A percentile compares a stretch with the other conserved stretches of the same genome.
phyloP scores from a whole-genome alignment of 768 basidiomycete genomes.

The Podaxis sp. region DNA sequence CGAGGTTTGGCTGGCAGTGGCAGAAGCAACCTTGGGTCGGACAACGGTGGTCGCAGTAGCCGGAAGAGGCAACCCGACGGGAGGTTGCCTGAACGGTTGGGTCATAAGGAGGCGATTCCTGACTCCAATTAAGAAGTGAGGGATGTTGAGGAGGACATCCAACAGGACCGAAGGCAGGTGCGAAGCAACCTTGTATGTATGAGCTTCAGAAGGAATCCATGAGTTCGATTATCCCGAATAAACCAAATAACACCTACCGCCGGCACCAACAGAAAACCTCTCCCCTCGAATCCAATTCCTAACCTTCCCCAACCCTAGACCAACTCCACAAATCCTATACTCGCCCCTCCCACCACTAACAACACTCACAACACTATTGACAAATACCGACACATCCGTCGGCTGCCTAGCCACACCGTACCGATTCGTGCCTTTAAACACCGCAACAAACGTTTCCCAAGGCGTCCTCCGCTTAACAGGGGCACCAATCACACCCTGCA shows the following conservation, averaged over 20 bases:
- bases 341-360: conserved; percentile 56
- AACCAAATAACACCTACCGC: conserved; percentile 48
- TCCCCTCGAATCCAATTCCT: conserved; percentile 64
- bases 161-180: conserved; percentile 64
- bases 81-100: conserved; percentile 41
- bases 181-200: conserved; percentile 69
- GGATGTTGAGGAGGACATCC: conserved; percentile 64
- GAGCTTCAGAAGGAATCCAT: conserved; percentile 39
- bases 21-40: conserved; percentile 11
- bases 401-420: conserved; percentile 50
- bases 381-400: conserved; percentile 55
- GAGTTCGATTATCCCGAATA: conserved; percentile 5
- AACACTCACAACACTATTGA: conserved; percentile 54
- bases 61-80: conserved; percentile 29
- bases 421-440: conserved; percentile 37
- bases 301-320: conserved; percentile 44
- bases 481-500: conserved; percentile 29
- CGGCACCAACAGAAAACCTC: conserved; percentile 73
- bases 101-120: conserved; percentile 59
- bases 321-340: conserved; percentile 40
- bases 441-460: conserved; percentile 27
- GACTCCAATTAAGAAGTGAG: conserved; percentile 58
- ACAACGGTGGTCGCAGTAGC: conserved; percentile 14
- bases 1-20: conserved; percentile 5
- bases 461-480: conserved; percentile 22